Percentiles rank a stretch among this genome's conserved stretches.
These are phyloP conservation scores for Excoecaria cochinchinensis DNA, from an alignment of 345 rosid genomes.

Conservation along the genomic window DNA sequence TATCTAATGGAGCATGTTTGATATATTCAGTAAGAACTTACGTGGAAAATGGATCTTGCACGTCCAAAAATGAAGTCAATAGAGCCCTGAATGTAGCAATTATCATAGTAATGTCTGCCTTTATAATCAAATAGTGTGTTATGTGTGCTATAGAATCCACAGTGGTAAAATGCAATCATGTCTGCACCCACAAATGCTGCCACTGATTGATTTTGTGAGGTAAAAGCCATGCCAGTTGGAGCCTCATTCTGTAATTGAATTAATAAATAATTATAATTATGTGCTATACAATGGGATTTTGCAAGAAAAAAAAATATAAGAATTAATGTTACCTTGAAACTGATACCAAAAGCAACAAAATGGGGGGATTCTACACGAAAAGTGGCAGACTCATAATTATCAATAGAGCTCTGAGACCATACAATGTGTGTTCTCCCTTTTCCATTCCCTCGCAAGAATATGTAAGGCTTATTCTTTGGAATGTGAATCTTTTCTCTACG, in stretches of 20 bases:
- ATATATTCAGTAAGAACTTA: conserved; percentile 21
- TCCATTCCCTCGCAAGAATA: conserved; percentile 95
- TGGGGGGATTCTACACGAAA: conserved; percentile 62
- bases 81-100: conserved; percentile 88
- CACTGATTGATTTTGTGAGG: conserved; percentile 93
- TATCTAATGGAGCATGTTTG: too few species aligned
- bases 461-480: conserved; percentile 65
- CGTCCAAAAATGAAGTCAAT: conserved; percentile 96
- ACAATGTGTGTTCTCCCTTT: conserved; percentile 65
- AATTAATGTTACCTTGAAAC: conserved; percentile 53
- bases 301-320: too few species aligned
- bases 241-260: conserved; percentile 64
- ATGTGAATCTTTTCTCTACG: conserved; percentile 72
- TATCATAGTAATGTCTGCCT: conserved; percentile 85
- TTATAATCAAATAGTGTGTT: conserved; percentile 89
- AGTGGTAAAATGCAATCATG: conserved; percentile 78
- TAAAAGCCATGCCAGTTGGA: conserved; percentile 80
- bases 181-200: conserved; percentile 84
- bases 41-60: conserved; percentile 66
- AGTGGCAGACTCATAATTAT: conserved; percentile 76
- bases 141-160: conserved; percentile 85
- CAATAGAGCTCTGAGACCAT: conserved; percentile 52
- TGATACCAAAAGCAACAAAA: conserved; percentile 75
- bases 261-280: too few species aligned
- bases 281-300: too few species aligned